Conservation (phyloP, 2,329 filamentous ascomycete genomes). For the Phoma herbarum region DNA sequence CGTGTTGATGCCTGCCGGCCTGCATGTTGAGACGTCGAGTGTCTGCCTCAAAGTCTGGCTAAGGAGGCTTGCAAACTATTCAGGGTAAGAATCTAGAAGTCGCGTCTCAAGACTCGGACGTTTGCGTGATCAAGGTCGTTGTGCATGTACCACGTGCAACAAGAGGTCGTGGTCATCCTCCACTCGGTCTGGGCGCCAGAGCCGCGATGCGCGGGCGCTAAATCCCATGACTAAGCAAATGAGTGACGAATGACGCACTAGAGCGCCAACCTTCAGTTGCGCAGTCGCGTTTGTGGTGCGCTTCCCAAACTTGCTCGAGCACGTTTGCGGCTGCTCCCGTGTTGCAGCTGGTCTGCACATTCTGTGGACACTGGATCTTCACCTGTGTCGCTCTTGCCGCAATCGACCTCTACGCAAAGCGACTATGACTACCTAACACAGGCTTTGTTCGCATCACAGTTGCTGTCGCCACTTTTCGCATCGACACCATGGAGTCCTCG, state of each 20-base stretch:
- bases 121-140: constrained; percentile 4
- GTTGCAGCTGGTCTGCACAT: background rate
- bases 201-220: constrained; percentile 10
- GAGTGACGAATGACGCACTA: constrained; percentile 16
- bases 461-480: constrained; percentile 1
- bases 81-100: background rate
- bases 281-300: background rate
- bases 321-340: background rate
- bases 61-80: no score
- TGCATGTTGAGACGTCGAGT: constrained; percentile 37
- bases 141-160: constrained; percentile 28
- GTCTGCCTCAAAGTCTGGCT: background rate
- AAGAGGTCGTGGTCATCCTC: constrained; percentile 30
- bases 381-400: background rate
- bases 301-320: constrained; percentile 7
- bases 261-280: background rate
- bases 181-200: constrained; percentile 16
- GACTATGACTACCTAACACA: constrained; percentile 14
- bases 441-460: constrained; percentile 1
- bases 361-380: background rate
- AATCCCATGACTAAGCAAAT: constrained; percentile 15
- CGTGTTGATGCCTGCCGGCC: constrained; percentile 35
- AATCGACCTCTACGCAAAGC: background rate
- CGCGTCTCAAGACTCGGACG: background rate
- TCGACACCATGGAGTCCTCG: constrained; percentile 31